These are phyloP conservation scores for Neonectria faginata DNA, from an alignment of 2,329 filamentous ascomycete genomes.

Conservation along the genomic window DNA sequence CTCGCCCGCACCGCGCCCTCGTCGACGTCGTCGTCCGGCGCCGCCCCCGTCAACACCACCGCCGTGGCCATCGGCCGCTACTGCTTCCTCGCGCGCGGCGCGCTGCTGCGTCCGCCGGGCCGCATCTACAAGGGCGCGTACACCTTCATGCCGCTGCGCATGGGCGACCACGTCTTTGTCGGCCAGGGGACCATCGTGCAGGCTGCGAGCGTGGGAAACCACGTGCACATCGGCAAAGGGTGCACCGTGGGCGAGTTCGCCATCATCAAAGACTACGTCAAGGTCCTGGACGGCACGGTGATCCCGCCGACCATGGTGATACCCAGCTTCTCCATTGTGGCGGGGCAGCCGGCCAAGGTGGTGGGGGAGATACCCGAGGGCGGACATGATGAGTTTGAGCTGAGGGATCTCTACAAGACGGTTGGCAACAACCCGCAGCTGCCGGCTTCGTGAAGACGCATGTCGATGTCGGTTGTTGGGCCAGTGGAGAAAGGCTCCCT, in stretches of 20 bases:
- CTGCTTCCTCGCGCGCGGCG: constrained; percentile 85
- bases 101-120: constrained; percentile 84
- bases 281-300: constrained; percentile 85
- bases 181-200: constrained; percentile 81
- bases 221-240: constrained; percentile 85
- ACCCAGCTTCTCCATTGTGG: constrained; percentile 92
- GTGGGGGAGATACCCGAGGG: constrained; percentile 85
- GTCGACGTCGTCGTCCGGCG: constrained; percentile 52
- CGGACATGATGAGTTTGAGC: constrained; percentile 71
- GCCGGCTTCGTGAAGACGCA: constrained; percentile 40
- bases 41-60: constrained; percentile 64
- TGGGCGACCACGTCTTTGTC: constrained; percentile 95
- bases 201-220: constrained; percentile 83
- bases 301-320: constrained; percentile 91
- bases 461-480: neutral
- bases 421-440: constrained; percentile 68
- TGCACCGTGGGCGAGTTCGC: constrained; percentile 86
- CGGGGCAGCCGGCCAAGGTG: constrained; percentile 81
- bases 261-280: constrained; percentile 93
- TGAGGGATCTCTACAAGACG: constrained; percentile 72
- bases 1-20: constrained; percentile 71
- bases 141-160: constrained; percentile 88
- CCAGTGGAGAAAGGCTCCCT: neutral
- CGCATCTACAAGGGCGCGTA: constrained; percentile 83
- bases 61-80: constrained; percentile 92